Evolutionary conservation across 371 early-diverging fungal species (phyloP).

Genomic region (Rhizopus microsporus): DNA sequence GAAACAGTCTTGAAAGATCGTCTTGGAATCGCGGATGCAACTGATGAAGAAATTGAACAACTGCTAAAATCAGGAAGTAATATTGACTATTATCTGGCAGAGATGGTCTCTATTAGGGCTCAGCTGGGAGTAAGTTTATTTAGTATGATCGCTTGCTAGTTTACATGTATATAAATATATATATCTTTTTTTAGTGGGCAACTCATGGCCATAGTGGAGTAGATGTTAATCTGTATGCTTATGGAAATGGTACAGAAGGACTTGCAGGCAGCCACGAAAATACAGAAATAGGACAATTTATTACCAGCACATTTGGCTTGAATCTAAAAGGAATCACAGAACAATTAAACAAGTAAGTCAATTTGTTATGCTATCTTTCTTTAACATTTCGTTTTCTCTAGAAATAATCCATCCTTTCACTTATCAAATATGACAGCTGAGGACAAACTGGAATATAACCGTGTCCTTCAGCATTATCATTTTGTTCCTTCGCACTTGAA

Average conservation of each 20-base stretch:
- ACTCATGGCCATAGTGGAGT: slow-evolving; percentile 93
- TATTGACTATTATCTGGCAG: slow-evolving; percentile 60
- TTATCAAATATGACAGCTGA: slow-evolving; percentile 23
- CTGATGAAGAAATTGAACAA: slow-evolving; percentile 60
- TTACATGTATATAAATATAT: no score
- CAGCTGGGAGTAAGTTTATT: slow-evolving; percentile 58
- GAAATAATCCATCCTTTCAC: slow-evolving; percentile 33
- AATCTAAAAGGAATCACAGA: slow-evolving; percentile 65
- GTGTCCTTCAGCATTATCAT: slow-evolving; percentile 39
- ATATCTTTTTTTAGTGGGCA: slow-evolving; percentile 62
- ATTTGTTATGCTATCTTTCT: neutral
- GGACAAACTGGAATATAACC: slow-evolving; percentile 35
- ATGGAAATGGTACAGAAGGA: slow-evolving; percentile 51
- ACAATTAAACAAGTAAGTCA: slow-evolving; percentile 46
- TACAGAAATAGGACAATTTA: slow-evolving; percentile 82
- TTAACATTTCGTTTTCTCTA: neutral
- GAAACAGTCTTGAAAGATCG: slow-evolving; percentile 55
- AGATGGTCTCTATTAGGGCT: slow-evolving; percentile 73
- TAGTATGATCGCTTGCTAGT: neutral
- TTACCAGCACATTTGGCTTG: slow-evolving; percentile 64
- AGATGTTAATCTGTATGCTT: slow-evolving; percentile 92
- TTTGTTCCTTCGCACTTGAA: slow-evolving; percentile 5
- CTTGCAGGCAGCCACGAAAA: slow-evolving; percentile 80
- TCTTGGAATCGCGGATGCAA: slow-evolving; percentile 72
- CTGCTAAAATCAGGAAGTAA: slow-evolving; percentile 36